Percentiles rank a stretch among this genome's conserved stretches.
Evolutionary conservation across 2,329 filamentous ascomycete species (phyloP).

Genomic region (Fusarium caatingaense): DNA sequence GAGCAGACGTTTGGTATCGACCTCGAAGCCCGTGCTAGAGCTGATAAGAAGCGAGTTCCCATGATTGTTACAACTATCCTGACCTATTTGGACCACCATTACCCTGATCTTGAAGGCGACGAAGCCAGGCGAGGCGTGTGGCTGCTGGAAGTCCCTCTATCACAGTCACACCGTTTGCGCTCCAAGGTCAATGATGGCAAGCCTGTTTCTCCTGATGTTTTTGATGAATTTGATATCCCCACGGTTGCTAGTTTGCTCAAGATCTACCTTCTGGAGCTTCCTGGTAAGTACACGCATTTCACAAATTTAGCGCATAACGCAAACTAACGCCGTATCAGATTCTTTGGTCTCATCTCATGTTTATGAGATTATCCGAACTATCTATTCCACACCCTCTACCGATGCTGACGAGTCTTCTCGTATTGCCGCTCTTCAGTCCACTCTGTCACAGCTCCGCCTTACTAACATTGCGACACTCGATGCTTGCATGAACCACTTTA

Average conservation of each 20-base stretch:
- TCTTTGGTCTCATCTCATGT: constrained; percentile 98
- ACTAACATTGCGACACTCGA: constrained; percentile 99
- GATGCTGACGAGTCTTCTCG: constrained; percentile 82
- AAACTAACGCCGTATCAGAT: constrained; percentile 65
- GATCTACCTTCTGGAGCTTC: constrained; percentile 93
- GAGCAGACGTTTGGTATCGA: constrained; percentile 98
- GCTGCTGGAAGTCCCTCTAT: constrained; percentile 90
- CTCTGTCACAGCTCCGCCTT: constrained; percentile 90
- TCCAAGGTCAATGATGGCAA: constrained; percentile 89
- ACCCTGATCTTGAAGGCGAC: constrained; percentile 96
- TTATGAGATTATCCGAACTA: constrained; percentile 98
- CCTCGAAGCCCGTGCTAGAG: constrained; percentile 91
- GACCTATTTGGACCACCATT: constrained; percentile 95
- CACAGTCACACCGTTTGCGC: constrained; percentile 86
- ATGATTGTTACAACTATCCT: constrained; percentile 91
- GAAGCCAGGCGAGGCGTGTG: constrained; percentile 92
- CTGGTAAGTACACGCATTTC: constrained; percentile 69
- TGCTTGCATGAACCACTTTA: constrained; percentile 98
- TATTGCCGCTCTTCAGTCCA: constrained; percentile 92
- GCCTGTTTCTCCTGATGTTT: constrained; percentile 76
- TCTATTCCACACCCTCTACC: constrained; percentile 85
- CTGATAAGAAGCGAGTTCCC: constrained; percentile 95
- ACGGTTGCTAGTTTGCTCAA: constrained; percentile 94
- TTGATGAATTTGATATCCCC: constrained; percentile 91
- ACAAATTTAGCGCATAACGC: not conserved